Conservation (phyloP, 768 basidiomycete species). For the Rhodotorula diobovata region DNA sequence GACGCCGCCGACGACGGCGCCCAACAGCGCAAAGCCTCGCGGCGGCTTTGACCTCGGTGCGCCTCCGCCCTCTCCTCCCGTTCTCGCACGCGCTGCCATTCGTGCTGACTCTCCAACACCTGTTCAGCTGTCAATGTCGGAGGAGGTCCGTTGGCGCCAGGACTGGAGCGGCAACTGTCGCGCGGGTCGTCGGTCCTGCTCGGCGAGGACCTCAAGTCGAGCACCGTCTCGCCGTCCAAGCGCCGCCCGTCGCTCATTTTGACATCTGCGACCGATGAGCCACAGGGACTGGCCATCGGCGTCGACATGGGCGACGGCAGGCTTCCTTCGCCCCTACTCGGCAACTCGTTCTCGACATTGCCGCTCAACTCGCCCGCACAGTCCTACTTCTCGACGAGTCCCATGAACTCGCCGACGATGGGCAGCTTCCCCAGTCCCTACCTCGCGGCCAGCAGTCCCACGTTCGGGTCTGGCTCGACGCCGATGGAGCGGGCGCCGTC, state of each 20-base stretch:
- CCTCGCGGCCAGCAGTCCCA: constrained; percentile 16
- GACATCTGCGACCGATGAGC: constrained; percentile 30
- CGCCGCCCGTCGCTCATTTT: constrained; percentile 34
- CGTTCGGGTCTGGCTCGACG: constrained; percentile 1
- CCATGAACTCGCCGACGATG: constrained; percentile 12
- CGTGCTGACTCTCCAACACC: rapidly evolving
- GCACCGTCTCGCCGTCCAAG: background rate
- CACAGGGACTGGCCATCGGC: constrained; percentile 24
- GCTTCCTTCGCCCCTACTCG: constrained; percentile 4
- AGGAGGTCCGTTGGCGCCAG: background rate
- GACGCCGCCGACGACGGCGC: constrained; percentile 18
- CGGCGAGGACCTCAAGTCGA: constrained; percentile 17
- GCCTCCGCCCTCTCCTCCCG: background rate
- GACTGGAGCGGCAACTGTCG: background rate
- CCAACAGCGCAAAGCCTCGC: constrained; percentile 2
- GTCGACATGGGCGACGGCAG: constrained; percentile 10
- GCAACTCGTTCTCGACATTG: constrained; percentile 22
- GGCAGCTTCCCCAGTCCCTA: constrained; percentile 18
- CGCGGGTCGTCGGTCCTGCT: constrained; percentile 19
- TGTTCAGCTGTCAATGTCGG: constrained; percentile 10
- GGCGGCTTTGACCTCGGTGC: constrained; percentile 17
- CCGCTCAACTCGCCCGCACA: constrained; percentile 9
- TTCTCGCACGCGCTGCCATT: background rate
- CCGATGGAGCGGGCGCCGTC: constrained; percentile 23
- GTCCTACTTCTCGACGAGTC: constrained; percentile 29